Base-by-base conservation (phyloP, 2,329 filamentous ascomycete species). In the Cladophialophora chaetospira region DNA sequence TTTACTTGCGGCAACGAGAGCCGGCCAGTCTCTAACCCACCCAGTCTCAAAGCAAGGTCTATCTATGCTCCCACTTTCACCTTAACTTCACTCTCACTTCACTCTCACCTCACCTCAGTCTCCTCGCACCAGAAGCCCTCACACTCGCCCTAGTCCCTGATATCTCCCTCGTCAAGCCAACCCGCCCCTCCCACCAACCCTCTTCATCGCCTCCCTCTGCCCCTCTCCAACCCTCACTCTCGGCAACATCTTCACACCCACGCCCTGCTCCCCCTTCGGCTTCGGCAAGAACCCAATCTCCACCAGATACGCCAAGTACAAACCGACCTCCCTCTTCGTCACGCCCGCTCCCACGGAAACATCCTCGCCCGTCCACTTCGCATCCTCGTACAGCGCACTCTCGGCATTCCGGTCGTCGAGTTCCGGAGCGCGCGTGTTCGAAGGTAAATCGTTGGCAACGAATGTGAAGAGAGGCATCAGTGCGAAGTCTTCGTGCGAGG, bases 391-490 rank as follows among this genome's bases (percentile, higher is more conserved):
- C 21, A 95, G 77, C 0, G 86, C 82, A 1, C 76, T 74, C 1
- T 82, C 78, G 0, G 89, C 83, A 67, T 94, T 91, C 31, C 66
- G 71, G 69, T 93, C 89, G 66, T 90, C 87, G 10, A 94, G 80
- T 69, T 89, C 88, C 0, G 88, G 87, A 0, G 89, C 88, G 40
- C 82, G 83, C 28, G 86, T 89, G 66, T 84, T 84, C 36, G 79
- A 79, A 0, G 87, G 88, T n/a, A 91, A 76, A 70, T 90, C 84
- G 21, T 81, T 81, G 19, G 83, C 84, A 38, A 86, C 86, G 71
- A 90, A 88, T 70, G 90, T 86, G 71, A 88, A 89, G 4, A 92
- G 80, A 0, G 88, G 88, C 73, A 88, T 82, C 60, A 93, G 79
- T 1, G 89, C 88, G 66, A 87, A 83, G 56, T 82, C 71, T 48